A percentile compares a stretch with the other conserved stretches of the same genome.
Conservation (phyloP, 768 basidiomycete genomes). For the Cystofilobasidium ferigula region DNA sequence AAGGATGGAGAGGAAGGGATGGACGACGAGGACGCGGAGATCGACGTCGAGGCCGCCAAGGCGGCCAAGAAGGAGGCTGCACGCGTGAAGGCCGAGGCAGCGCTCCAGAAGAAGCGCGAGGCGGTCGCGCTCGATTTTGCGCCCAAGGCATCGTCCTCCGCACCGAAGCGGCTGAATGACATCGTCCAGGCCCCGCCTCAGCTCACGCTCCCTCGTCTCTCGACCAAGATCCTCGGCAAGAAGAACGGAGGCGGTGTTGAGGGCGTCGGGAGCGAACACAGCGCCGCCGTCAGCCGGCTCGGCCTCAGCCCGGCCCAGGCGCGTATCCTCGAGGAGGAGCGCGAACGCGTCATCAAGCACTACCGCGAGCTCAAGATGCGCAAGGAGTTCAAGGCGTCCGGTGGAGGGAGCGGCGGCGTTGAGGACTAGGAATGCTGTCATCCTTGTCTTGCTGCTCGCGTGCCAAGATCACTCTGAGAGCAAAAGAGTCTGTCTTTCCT, state of each 20-base stretch:
- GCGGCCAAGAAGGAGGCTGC: not conserved
- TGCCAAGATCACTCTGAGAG: too few relatives aligned
- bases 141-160: constrained; percentile 17
- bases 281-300: not conserved
- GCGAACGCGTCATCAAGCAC: constrained; percentile 25
- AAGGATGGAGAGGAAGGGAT: not conserved
- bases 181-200: constrained; percentile 22
- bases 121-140: constrained; percentile 10
- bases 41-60: not conserved
- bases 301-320: constrained; percentile 20
- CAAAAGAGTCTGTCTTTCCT: too few relatives aligned
- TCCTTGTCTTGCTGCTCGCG: not conserved
- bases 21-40: not conserved
- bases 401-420: not conserved
- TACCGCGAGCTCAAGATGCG: constrained; percentile 24
- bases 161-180: constrained; percentile 23
- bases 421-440: not conserved
- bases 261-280: not conserved
- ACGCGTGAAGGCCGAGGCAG: not conserved
- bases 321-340: constrained; percentile 27
- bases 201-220: constrained; percentile 23
- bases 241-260: not conserved
- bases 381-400: constrained; percentile 7
- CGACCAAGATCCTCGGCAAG: constrained; percentile 14
- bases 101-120: constrained; percentile 7